phyloP scores from a whole-genome alignment of 495 filamentous ascomycete genomes.

The Xylaria bambusicola region DNA sequence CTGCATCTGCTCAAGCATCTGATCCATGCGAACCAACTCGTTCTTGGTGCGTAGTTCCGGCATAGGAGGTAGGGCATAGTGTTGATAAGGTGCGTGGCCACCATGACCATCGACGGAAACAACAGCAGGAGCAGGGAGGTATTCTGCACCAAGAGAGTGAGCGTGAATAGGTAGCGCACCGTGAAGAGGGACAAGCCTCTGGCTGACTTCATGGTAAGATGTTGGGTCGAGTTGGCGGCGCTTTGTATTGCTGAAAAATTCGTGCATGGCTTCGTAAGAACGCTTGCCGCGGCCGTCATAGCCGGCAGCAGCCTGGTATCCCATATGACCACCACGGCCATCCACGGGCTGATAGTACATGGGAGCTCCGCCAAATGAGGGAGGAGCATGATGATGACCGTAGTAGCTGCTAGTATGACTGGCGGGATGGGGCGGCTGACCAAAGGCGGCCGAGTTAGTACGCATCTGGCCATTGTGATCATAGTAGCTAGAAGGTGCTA shows the following conservation, averaged over 20 bases:
- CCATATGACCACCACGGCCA: conserved; percentile 47
- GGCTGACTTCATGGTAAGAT: conserved; percentile 79
- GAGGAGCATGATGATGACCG: conserved; percentile 57
- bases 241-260: conserved; percentile 91
- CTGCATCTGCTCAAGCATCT: conserved; percentile 93
- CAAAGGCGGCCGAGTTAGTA: conserved; percentile 51
- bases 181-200: conserved; percentile 75
- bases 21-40: conserved; percentile 87
- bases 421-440: conserved; percentile 50
- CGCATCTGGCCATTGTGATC: conserved; percentile 62
- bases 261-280: conserved; percentile 82
- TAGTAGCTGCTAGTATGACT: conserved; percentile 55
- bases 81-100: conserved; percentile 55
- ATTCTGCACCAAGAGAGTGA: conserved; percentile 63
- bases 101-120: conserved; percentile 54
- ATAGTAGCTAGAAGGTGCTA: conserved; percentile 58
- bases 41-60: conserved; percentile 88
- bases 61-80: conserved; percentile 80
- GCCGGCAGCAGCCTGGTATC: conserved; percentile 51
- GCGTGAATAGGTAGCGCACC: conserved; percentile 64
- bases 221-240: conserved; percentile 82
- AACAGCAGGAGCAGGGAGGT: conserved; percentile 53
- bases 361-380: conserved; percentile 49
- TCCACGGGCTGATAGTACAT: conserved; percentile 71
- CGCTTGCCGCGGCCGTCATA: conserved; percentile 72